These are phyloP conservation scores for Pleomassaria siparia DNA, from an alignment of 2,329 filamentous ascomycete genomes.

Conservation along the genomic window DNA sequence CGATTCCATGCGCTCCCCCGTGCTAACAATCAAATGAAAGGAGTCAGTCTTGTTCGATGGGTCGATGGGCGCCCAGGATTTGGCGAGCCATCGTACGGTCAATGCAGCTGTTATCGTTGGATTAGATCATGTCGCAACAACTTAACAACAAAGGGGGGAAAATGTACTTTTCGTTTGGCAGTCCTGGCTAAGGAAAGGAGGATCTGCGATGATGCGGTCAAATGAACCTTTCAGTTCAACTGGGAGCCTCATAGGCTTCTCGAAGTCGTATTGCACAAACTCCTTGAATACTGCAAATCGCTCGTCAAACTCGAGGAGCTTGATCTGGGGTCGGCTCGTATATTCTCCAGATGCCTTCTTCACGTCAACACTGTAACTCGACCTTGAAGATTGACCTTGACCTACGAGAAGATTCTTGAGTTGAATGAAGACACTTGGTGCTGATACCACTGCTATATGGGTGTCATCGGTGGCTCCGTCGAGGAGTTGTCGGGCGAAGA, in stretches of 20 bases:
- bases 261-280: slow-evolving; percentile 75
- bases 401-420: slow-evolving; percentile 69
- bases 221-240: slow-evolving; percentile 62
- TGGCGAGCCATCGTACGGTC: slow-evolving; percentile 73
- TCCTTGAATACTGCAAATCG: slow-evolving; percentile 74
- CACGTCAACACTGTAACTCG: too few relatives aligned
- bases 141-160: not conserved
- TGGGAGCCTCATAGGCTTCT: slow-evolving; percentile 66
- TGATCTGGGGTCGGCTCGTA: slow-evolving; percentile 55
- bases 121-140: slow-evolving; percentile 6
- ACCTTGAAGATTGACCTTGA: too few relatives aligned
- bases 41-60: slow-evolving; percentile 22
- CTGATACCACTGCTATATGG: slow-evolving; percentile 69
- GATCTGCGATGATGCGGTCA: slow-evolving; percentile 73
- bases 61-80: slow-evolving; percentile 41
- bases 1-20: slow-evolving; percentile 72
- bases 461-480: slow-evolving; percentile 59
- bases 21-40: slow-evolving; percentile 65
- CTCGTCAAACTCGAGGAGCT: slow-evolving; percentile 72
- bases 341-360: slow-evolving; percentile 36
- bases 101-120: slow-evolving; percentile 60
- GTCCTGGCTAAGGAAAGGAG: slow-evolving; percentile 77
- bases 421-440: slow-evolving; percentile 76
- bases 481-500: slow-evolving; percentile 66
- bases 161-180: slow-evolving; percentile 73